Evolutionary conservation across 345 rosid genomes (phyloP).

Genomic region (Hibiscus syriacus): DNA sequence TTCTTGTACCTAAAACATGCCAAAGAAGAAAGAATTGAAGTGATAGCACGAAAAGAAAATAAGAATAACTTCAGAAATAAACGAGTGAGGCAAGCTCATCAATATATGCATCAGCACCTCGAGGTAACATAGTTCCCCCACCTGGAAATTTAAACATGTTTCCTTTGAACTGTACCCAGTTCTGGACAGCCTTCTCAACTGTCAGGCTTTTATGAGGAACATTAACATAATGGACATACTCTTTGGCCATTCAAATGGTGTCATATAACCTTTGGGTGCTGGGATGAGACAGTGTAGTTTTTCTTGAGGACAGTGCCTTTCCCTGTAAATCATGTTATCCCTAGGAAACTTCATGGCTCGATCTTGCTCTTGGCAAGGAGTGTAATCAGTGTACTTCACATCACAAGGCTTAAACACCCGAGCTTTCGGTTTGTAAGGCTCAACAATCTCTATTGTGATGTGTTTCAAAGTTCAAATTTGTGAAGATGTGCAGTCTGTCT

Average conservation of each 20-base stretch:
- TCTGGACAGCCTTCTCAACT: slow-evolving; percentile 80
- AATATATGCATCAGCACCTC: slow-evolving; percentile 92
- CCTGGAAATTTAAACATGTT: slow-evolving; percentile 92
- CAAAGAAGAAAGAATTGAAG: slow-evolving; percentile 9
- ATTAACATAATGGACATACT: slow-evolving; percentile 79
- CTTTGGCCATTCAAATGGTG: slow-evolving; percentile 96
- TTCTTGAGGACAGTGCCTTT: slow-evolving; percentile 92
- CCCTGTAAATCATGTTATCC: slow-evolving; percentile 85
- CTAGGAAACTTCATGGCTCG: slow-evolving; percentile 91
- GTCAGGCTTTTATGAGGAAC: slow-evolving; percentile 86
- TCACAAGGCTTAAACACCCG: slow-evolving; percentile 65
- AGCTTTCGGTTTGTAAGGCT: slow-evolving; percentile 42
- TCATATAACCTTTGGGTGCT: slow-evolving; percentile 76
- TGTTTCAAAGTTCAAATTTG: slow-evolving; percentile 59
- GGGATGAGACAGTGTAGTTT: slow-evolving; percentile 81
- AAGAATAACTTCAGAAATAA: neutral
- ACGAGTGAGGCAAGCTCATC: slow-evolving; percentile 58
- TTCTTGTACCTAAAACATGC: slow-evolving; percentile 54
- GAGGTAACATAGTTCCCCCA: slow-evolving; percentile 99
- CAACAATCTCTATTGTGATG: slow-evolving; percentile 60
- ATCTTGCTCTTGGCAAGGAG: slow-evolving; percentile 94
- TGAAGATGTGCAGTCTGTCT: slow-evolving; percentile 52
- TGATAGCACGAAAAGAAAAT: neutral
- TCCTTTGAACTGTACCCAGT: slow-evolving; percentile 91
- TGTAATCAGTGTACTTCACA: slow-evolving; percentile 65